Evolutionary conservation across 2,329 filamentous ascomycete genomes (phyloP).

Genomic region (Phaeosphaeria sp.): DNA sequence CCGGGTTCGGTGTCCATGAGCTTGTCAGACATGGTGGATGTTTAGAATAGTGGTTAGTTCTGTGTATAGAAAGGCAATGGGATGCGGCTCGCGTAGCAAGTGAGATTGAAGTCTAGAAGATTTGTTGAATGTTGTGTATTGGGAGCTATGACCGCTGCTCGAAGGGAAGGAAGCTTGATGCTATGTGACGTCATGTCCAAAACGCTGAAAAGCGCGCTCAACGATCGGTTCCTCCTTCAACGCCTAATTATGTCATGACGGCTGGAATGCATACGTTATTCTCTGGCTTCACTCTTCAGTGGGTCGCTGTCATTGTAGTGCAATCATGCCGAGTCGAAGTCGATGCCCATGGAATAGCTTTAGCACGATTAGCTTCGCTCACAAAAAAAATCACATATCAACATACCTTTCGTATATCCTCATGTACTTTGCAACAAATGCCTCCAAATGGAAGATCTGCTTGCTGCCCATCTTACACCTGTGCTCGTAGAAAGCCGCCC

Average conservation of each 20-base stretch:
- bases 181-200: slow-evolving; percentile 23
- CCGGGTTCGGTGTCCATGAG: slow-evolving; percentile 66
- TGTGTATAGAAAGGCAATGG: slow-evolving; percentile 1
- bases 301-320: neutral
- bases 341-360: slow-evolving; percentile 73
- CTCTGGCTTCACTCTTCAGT: too few species aligned
- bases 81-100: neutral
- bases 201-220: slow-evolving; percentile 13
- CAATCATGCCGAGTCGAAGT: slow-evolving; percentile 50
- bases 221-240: slow-evolving; percentile 18
- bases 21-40: slow-evolving; percentile 56
- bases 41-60: neutral
- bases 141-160: slow-evolving; percentile 17
- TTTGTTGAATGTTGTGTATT: slow-evolving; percentile 1
- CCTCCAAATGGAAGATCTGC: slow-evolving; percentile 97
- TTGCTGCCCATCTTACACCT: slow-evolving; percentile 89
- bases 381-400: neutral
- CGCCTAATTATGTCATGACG: slow-evolving; percentile 8
- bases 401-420: slow-evolving; percentile 86
- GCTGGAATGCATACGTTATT: neutral
- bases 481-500: slow-evolving; percentile 98
- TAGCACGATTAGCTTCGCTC: slow-evolving; percentile 3
- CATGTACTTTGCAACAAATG: slow-evolving; percentile 99
- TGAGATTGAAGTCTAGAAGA: neutral
- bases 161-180: slow-evolving; percentile 10